Conservation (phyloP, 345 rosid species). For the Psidium guajava region DNA sequence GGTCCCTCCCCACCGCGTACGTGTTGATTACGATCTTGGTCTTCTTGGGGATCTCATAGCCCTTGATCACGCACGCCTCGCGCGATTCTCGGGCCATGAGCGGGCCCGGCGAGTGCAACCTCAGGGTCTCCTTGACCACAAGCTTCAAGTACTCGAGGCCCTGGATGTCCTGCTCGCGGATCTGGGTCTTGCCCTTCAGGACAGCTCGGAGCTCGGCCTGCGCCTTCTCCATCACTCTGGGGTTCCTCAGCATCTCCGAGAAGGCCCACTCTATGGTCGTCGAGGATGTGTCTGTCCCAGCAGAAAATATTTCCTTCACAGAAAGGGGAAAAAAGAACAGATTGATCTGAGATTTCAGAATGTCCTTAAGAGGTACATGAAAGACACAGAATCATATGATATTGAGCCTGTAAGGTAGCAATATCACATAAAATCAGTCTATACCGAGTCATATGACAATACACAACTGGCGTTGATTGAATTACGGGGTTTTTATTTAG, state of each 20-base stretch:
- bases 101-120: constrained; percentile 4
- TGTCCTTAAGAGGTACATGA: not conserved
- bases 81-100: not conserved
- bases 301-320: constrained; percentile 5
- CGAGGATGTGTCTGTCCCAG: constrained; percentile 6
- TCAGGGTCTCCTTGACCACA: constrained; percentile 1
- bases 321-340: not conserved
- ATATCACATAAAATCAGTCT: no score
- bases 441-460: no score
- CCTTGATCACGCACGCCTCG: not conserved
- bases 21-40: constrained; percentile 3
- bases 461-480: not conserved
- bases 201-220: not conserved
- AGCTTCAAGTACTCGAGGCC: constrained; percentile 2
- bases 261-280: constrained; percentile 9
- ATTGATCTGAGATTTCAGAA: not conserved
- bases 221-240: constrained; percentile 4
- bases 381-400: not conserved
- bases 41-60: constrained; percentile 6
- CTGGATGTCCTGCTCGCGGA: constrained; percentile 1
- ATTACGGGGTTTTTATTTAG: not conserved
- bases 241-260: constrained; percentile 4
- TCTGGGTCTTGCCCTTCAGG: not conserved
- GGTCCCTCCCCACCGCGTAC: constrained; percentile 10
- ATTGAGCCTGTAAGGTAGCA: no score